Evolutionary conservation across 805 yeast species (phyloP).

Genomic region (Candida sithepensis): DNA sequence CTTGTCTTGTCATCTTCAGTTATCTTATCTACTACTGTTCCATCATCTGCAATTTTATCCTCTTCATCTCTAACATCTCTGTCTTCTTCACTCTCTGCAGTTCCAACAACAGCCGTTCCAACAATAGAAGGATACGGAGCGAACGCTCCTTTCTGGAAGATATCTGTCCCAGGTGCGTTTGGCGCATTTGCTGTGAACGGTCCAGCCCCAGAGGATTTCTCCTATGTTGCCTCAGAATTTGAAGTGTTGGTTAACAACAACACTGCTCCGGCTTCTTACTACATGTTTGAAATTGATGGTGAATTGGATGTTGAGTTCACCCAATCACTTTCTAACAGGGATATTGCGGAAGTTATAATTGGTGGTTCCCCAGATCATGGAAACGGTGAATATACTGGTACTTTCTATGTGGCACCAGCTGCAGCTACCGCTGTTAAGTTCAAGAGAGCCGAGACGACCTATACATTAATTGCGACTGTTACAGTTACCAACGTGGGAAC

Average conservation of each 20-base stretch:
- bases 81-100: constrained; percentile 2
- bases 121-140: neutral
- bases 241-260: neutral
- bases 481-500: constrained; percentile 11
- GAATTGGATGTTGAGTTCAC: neutral
- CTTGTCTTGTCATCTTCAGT: neutral
- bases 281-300: no score
- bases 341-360: neutral
- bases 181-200: neutral
- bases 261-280: neutral
- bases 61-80: no score
- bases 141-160: neutral
- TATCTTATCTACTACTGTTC: no score
- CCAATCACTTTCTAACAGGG: neutral
- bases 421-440: constrained; percentile 2
- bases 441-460: constrained; percentile 5
- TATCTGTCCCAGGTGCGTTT: neutral
- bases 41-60: no score
- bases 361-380: neutral
- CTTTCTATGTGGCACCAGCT: constrained; percentile 7
- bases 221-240: neutral
- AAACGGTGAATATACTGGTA: neutral
- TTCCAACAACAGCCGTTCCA: constrained; percentile 1
- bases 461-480: constrained; percentile 5
- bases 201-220: neutral